These are phyloP conservation scores for Priceomyces fermenticarens DNA, from an alignment of 805 yeast species.

Conservation along the genomic window DNA sequence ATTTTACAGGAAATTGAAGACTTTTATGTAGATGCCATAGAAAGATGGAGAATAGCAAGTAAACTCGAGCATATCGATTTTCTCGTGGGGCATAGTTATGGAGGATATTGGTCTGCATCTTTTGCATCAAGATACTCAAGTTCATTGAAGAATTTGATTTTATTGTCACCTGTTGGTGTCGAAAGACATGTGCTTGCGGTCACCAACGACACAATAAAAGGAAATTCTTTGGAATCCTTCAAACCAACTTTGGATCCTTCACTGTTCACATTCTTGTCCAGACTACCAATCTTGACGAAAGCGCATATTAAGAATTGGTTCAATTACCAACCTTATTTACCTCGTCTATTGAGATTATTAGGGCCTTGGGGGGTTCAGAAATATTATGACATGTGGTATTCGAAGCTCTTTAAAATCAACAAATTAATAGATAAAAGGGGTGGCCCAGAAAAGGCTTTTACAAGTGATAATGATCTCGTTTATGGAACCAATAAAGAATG, in stretches of 20 bases:
- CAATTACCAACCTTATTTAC: conserved; percentile 42
- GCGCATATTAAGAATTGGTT: conserved; percentile 33
- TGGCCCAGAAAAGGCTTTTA: conserved; percentile 22
- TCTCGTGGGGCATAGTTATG: conserved; percentile 74
- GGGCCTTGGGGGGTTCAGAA: conserved; percentile 41
- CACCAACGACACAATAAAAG: conserved; percentile 32
- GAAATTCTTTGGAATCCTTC: conserved; percentile 8
- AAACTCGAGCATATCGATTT: conserved; percentile 53
- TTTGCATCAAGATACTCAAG: conserved; percentile 61
- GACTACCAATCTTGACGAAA: conserved; percentile 40
- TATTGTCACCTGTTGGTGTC: conserved; percentile 77
- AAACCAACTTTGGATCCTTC: conserved; percentile 43
- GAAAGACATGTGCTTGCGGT: conserved; percentile 66
- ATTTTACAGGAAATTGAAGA: conserved; percentile 47
- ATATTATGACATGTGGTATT: conserved; percentile 40
- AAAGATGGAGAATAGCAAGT: conserved; percentile 56
- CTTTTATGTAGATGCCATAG: conserved; percentile 58
- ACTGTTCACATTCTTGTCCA: conserved; percentile 43
- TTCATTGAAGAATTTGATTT: conserved; percentile 49
- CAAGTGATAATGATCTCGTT: conserved; percentile 25
- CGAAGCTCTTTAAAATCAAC: conserved; percentile 38
- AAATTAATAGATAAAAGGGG: conserved; percentile 29
- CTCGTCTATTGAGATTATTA: conserved; percentile 44
- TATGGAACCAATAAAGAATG: conserved; percentile 39
- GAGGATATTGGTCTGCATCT: conserved; percentile 68